Evolutionary conservation across 495 filamentous ascomycete species (phyloP), one percentile per base, ranked within the genome.

Genomic region (Penicillium cataractarum): DNA sequence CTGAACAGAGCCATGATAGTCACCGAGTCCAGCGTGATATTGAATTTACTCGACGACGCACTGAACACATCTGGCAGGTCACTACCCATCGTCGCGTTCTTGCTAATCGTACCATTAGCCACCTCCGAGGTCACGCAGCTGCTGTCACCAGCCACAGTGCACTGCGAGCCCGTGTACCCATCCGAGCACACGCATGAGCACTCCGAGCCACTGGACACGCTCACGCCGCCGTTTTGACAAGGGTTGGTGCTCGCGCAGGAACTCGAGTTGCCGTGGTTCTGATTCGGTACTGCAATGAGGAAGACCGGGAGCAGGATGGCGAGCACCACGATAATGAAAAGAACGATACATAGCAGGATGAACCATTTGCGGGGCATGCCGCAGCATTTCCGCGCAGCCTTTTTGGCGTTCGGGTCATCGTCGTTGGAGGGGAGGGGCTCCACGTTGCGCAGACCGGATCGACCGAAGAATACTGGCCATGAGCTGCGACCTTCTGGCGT

Each of bases 171-270:
- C 0, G 88, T 92, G 70, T 90, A 97, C 0, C 93, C 92, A 65
- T 92, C 91, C 6, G 86, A 82, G 68, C 95, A 99, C 29, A 97
- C 82, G 70, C 95, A 99, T 10, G 89, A 87, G 76, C 95, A 98
- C 37, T 83, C 72, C 8, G 83, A 81, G 35, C 83, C 79, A 31
- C 83, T 82, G 19, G 89, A 73, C 22, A 95, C 82, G 40, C 85
- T 92, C 9, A 88, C 86, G 19, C 95, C 95, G 29, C 92, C 91
- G 68, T 98, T 97, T 52, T 84, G 76, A 73, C 94, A 98, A 2
- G 82, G 78, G 21, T 77, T 73, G 21, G 61, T 79, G 48, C 75
- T 71, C 65, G 83, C 80, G 70, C 90, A 90, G 64, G n/a, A 77
- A 62, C 37, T 81, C 57, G 15, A 74, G 31, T 44, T 56, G 51